Conservation (phyloP, 2,329 filamentous ascomycete genomes). For the Claviceps africana region DNA sequence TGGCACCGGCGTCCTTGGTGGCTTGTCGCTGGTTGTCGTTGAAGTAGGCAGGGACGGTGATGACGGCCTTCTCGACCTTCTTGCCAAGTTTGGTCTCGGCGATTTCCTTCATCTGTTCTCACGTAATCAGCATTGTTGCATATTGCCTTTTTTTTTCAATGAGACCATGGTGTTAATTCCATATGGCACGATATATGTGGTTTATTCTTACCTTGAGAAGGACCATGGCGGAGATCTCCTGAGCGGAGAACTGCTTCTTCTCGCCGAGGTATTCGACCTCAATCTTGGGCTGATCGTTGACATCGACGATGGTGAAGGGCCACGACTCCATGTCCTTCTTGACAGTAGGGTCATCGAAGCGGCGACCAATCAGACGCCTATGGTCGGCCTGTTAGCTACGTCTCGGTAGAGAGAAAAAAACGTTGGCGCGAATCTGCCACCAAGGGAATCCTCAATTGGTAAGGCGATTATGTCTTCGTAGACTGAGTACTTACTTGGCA, state of each 20-base stretch:
- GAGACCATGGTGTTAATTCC: neutral
- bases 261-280: constrained; percentile 92
- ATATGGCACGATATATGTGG: neutral
- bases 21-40: constrained; percentile 99
- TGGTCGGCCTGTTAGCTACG: neutral
- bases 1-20: constrained; percentile 98
- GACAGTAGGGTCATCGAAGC: constrained; percentile 88
- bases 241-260: constrained; percentile 90
- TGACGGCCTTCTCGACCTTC: constrained; percentile 97
- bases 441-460: neutral
- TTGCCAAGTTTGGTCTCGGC: constrained; percentile 96
- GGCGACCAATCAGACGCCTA: constrained; percentile 93
- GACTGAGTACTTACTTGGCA: constrained; percentile 64
- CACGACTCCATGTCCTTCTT: constrained; percentile 99
- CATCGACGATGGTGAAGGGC: constrained; percentile 97
- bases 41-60: constrained; percentile 99
- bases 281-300: constrained; percentile 76
- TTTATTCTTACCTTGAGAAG: constrained; percentile 64
- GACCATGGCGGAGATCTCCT: constrained; percentile 99
- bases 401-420: neutral
- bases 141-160: neutral
- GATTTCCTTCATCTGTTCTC: constrained; percentile 88
- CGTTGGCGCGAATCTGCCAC: neutral
- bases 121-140: constrained; percentile 5
- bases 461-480: neutral